Percentiles rank a stretch among this genome's conserved stretches.
phyloP scores from a whole-genome alignment of 108 stramenopile species.

The Pinguiococcus pyrenoidosus region DNA sequence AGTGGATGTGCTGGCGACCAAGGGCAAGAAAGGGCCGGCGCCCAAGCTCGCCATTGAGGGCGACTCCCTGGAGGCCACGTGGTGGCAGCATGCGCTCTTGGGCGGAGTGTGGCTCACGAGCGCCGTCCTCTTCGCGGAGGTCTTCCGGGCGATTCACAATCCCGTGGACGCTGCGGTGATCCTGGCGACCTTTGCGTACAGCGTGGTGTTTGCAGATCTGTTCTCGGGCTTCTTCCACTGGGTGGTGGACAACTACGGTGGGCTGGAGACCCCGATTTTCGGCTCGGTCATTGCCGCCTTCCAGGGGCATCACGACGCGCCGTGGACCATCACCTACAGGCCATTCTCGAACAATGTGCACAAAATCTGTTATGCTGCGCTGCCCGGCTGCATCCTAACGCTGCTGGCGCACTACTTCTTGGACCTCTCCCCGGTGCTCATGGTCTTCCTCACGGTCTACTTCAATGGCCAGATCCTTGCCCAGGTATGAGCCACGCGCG shows the following conservation, averaged over 20 bases:
- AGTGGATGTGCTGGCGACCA: too few species aligned
- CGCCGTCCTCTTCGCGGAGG: too few species aligned
- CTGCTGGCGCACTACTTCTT: conserved; percentile 32
- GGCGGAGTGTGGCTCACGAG: too few species aligned
- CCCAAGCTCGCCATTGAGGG: too few species aligned
- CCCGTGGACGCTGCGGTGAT: neutral
- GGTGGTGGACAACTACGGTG: conserved; percentile 88
- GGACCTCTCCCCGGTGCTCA: conserved; percentile 3
- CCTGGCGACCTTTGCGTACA: neutral
- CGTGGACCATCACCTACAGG: conserved; percentile 82
- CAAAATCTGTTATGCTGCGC: conserved; percentile 67
- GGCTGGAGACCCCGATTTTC: conserved; percentile 69
- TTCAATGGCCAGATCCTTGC: too few species aligned
- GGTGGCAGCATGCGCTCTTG: too few species aligned
- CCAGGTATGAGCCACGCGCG: too few species aligned
- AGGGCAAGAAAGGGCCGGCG: too few species aligned
- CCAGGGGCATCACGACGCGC: conserved; percentile 80
- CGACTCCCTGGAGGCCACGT: too few species aligned
- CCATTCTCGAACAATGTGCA: conserved; percentile 82
- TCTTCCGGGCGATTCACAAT: too few species aligned
- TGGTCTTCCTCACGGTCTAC: conserved; percentile 52
- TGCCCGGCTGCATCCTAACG: conserved; percentile 49
- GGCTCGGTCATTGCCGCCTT: conserved; percentile 83
- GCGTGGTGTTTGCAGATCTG: conserved; percentile 43
- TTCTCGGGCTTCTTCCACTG: conserved; percentile 77